A percentile compares a stretch with the other conserved stretches of the same genome.
Evolutionary conservation across 2,329 filamentous ascomycete genomes (phyloP).

Genomic region (Hypoxylon sp.): DNA sequence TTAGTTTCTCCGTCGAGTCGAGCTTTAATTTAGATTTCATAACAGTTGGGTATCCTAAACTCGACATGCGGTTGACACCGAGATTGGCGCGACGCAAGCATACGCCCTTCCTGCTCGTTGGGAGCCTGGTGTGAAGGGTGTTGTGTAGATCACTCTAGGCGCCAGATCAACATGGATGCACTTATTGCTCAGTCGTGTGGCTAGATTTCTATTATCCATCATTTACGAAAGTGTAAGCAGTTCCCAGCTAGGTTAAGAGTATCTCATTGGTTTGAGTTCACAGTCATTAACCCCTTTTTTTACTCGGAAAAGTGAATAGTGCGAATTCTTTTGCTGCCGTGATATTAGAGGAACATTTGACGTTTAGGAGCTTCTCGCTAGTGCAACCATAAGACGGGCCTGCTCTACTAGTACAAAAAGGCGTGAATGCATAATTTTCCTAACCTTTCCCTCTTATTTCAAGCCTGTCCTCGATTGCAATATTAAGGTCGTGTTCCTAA

Average conservation of each 20-base stretch:
- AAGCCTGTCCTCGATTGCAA: slow-evolving; percentile 28
- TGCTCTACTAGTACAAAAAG: no score
- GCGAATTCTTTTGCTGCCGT: no score
- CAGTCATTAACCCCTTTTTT: no score
- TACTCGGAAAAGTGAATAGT: no score
- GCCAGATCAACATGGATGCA: background rate
- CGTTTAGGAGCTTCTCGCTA: background rate
- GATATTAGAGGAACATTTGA: no score
- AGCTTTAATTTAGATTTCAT: slow-evolving; percentile 9
- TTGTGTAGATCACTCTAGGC: background rate
- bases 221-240: no score
- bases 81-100: background rate
- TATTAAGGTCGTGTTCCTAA: slow-evolving; percentile 35
- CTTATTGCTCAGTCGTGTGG: background rate
- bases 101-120: background rate
- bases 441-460: no score
- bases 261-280: no score
- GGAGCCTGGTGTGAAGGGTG: background rate
- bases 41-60: background rate
- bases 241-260: no score
- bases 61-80: background rate
- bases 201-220: background rate
- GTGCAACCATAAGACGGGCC: background rate
- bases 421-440: no score
- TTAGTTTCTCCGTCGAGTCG: background rate